Evolutionary conservation across 768 basidiomycete species (phyloP), one percentile per base, ranked within the genome.

Genomic region (Tephrocybe sp.): DNA sequence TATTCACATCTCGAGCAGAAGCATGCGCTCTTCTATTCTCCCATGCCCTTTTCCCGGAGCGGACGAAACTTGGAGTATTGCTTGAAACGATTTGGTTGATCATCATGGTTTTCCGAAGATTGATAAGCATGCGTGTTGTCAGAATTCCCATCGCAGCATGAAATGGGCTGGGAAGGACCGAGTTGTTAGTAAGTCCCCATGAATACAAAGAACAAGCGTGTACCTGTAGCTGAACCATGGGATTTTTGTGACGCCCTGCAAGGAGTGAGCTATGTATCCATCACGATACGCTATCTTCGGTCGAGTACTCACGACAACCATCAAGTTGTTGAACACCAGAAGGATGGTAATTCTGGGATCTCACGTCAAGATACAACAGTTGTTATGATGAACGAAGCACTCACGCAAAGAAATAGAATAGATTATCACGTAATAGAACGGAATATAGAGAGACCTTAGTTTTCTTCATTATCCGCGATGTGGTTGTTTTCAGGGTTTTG

Each of bases 141-240:
- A 75, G 62, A 18, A 79, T 76, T 1, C 74, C 77, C 26, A 75
- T 64, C 1, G 75, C 74, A 1, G 75, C 76, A 49, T 78, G 76
- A 56, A 79, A 78, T 11, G 77, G 76, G 4, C 73, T 74, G 45
- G 15, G 8, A 9, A 15, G 10, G 21, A 15, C 30, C 9, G 49
- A 10, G 48, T 12, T 10, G n/a, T 26, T n/a, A 51, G 39, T 33
- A 12, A 14, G 10, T 20, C 7, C 1, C 25, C 3, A 18, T 10
- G 15, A 8, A 10, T 11, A 21, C 11, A 24, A 26, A 32, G n/a
- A 23, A 18, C 3, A 58, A 66, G 24, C 54, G 71, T 72, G 65
- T 71, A 57, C 56, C 56, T 57, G 26, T 74, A 76, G 50, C 77
- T 74, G 50, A 79, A 77, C 77, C 77, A 79, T 1, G 76, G 77